Base-by-base conservation (phyloP, 768 basidiomycete species). In the Mrakia frigida region DNA sequence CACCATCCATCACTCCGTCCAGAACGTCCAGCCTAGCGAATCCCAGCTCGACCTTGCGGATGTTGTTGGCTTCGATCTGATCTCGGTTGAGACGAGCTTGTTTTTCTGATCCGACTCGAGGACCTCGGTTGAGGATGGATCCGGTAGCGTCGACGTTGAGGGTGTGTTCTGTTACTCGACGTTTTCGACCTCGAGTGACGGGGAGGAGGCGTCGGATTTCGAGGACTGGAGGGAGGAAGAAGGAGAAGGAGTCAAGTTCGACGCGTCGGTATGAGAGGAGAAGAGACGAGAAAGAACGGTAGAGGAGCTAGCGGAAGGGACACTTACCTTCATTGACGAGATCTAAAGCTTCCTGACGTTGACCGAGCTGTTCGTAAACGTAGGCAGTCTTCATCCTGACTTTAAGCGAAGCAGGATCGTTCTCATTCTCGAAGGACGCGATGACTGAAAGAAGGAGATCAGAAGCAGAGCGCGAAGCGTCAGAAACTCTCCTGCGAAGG, bases 371-470 rank as follows among this genome's bases (percentile, higher is more conserved):
- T 82, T 99, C 96, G 79, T 93, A 92, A 21, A 94, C 88, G 79
- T 92, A 92, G 0, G 95, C 96, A 0, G 98, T 87, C 78, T 92
- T 91, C 87, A 95, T 90, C 82, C 93, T 94, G 37, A 90, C 90
- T 39, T 94, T 92, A 80, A 89, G 76, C 18, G 35, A 77, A 31
- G 63, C 76, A 52, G 63, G 46, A 31, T 74, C 63, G 28, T 73
- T 63, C 63, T 65, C 70, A 13, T 46, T 53, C 35, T 73, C 76
- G 25, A 67, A 77, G 23, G 76, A 71, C 3, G 61, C 39, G 25
- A 91, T 86, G 41, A 95, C 94, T 96, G 39, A 39, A 69, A 25
- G 13, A 60, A 6, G 39, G 7, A 63, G 9, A 59, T 21, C 33
- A 39, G 37, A 50, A 69, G 23, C 33, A 43, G 9, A 67, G 56